Base-by-base conservation (phyloP, 2,329 filamentous ascomycete genomes). In the Clonostachys chloroleuca region DNA sequence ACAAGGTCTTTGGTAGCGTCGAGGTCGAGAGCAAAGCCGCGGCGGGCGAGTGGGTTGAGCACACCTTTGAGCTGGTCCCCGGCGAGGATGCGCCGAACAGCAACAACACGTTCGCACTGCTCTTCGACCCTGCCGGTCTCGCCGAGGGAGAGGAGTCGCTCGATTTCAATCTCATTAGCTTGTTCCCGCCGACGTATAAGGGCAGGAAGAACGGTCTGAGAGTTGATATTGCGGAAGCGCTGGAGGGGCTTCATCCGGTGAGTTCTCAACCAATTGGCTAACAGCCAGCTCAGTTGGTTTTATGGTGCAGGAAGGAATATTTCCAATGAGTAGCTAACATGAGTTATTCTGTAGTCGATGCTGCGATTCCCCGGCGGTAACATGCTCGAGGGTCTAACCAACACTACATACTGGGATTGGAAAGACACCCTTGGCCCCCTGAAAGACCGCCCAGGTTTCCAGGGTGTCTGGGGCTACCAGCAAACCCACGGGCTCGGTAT, bases 311-410 rank as follows among this genome's bases (percentile, higher is more conserved):
- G 24, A 24, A 45, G 16, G 13, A 2, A 30, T 2, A 4, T 4
- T 39, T n/a, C 6, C 36, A 8, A 2, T n/a, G 18, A 18, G 18
- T 14, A 12, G 17, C 36, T n/a, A n/a, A n/a, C 14, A 39, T 39
- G 12, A 39, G 36, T 5, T 39, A n/a, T 39, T n/a, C 3, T 6
- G 14, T 43, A 67, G 63, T 73, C 72, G n/a, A 77, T 86, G 54
- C 71, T 87, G 41, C 75, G 84, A 14, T 78, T 86, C 49, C 83
- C 84, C 0, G 84, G 84, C 6, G 83, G 81, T 9, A 84, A 84
- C 57, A 84, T 83, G 67, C 62, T 85, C 3, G 74, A 77, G 56
- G 74, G 74, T 1, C 56, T 63, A 42, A 69, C 63, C 20, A 68
- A 70, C 51, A 57, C 56, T 40, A 67, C 63, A 5, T 70, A 61